Conservation (phyloP, 805 yeast species). For the Yueomyces sp. region DNA sequence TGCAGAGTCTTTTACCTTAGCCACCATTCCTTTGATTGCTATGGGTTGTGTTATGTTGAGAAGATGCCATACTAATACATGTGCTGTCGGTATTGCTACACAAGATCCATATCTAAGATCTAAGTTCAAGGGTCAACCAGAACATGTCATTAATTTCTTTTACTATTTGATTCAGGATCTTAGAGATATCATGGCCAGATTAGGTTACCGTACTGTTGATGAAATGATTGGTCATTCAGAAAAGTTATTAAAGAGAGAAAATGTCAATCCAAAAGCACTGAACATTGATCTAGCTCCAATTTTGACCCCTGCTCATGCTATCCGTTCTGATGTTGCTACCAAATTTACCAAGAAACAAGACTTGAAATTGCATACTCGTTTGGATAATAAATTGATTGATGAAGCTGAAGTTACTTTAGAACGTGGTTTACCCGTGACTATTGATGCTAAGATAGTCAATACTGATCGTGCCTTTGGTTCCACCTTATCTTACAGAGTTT, state of each 20-base stretch:
- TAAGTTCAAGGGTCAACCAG: constrained; percentile 94
- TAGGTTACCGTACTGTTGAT: constrained; percentile 89
- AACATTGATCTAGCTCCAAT: constrained; percentile 86
- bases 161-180: constrained; percentile 88
- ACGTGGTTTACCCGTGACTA: constrained; percentile 89
- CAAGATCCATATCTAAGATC: constrained; percentile 90
- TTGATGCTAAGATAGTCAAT: constrained; percentile 85
- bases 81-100: constrained; percentile 98
- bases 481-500: constrained; percentile 84
- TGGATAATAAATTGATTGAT: constrained; percentile 91
- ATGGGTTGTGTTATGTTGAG: constrained; percentile 97
- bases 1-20: constrained; percentile 98
- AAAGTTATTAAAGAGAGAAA: constrained; percentile 73
- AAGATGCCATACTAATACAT: constrained; percentile 83
- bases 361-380: constrained; percentile 80
- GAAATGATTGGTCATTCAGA: constrained; percentile 99
- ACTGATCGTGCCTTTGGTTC: constrained; percentile 96
- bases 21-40: constrained; percentile 92
- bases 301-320: constrained; percentile 90
- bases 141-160: constrained; percentile 95
- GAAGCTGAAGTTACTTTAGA: constrained; percentile 93
- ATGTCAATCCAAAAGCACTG: constrained; percentile 79
- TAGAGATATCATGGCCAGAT: constrained; percentile 82
- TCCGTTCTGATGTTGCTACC: constrained; percentile 95
- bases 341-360: constrained; percentile 87